Evolutionary conservation across 768 basidiomycete species (phyloP).

Genomic region (Royoungia palumana): DNA sequence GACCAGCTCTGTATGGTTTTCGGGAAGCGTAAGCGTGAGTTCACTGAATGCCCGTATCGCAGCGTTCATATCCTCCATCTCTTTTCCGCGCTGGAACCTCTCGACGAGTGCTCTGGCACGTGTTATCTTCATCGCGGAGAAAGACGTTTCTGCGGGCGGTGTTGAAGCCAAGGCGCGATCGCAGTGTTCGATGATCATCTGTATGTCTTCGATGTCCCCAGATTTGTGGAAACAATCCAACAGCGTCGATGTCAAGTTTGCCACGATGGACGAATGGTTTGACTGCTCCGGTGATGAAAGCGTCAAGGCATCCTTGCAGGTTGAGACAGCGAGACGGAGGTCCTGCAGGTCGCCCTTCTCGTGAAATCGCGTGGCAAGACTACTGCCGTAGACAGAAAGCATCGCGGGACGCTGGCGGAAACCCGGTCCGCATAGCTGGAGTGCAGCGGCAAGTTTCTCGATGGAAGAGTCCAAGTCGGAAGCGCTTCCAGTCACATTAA

Average conservation of each 20-base stretch:
- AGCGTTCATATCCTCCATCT: slow-evolving; percentile 4
- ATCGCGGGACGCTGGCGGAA: slow-evolving; percentile 3
- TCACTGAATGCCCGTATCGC: slow-evolving; percentile 14
- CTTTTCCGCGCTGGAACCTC: slow-evolving; percentile 8
- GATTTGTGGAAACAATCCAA: slow-evolving; percentile 7
- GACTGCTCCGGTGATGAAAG: slow-evolving; percentile 1
- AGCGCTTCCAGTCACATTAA: slow-evolving; percentile 4
- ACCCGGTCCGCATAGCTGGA: slow-evolving; percentile 10
- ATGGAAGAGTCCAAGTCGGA: slow-evolving; percentile 18
- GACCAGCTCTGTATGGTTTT: slow-evolving; percentile 12
- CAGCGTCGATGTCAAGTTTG: slow-evolving; percentile 3
- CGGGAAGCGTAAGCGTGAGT: slow-evolving; percentile 6
- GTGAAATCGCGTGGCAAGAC: slow-evolving; percentile 14
- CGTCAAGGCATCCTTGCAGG: slow-evolving; percentile 16
- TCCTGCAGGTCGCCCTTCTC: slow-evolving; percentile 14
- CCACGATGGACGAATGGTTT: slow-evolving; percentile 1
- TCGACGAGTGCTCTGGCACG: slow-evolving; percentile 18
- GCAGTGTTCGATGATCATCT: slow-evolving; percentile 19
- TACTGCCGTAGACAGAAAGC: slow-evolving; percentile 10
- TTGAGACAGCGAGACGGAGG: slow-evolving; percentile 12
- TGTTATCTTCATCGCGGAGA: slow-evolving; percentile 3
- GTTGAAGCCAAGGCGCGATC: slow-evolving; percentile 13
- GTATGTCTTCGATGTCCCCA: slow-evolving; percentile 14
- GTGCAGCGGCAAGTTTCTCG: slow-evolving; percentile 9
- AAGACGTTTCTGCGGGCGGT: neutral